These are phyloP conservation scores for Discostella stelligeroides DNA, from an alignment of 108 stramenopile species.

Conservation along the genomic window DNA sequence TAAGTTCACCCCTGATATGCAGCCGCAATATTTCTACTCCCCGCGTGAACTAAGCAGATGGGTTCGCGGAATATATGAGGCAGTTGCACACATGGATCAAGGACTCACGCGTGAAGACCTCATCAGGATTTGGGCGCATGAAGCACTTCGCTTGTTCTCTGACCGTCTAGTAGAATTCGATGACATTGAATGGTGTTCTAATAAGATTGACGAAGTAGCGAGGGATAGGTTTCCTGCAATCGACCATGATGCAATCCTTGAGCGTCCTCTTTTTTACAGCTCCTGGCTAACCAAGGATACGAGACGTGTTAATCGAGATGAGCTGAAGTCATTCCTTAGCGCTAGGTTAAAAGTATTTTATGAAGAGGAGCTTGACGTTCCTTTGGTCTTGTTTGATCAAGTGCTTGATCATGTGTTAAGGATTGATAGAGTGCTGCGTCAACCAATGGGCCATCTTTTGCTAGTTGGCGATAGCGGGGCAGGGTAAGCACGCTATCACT, in stretches of 20 bases:
- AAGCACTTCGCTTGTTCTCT: conserved; percentile 94
- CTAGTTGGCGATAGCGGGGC: conserved; percentile 97
- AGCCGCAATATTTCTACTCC: conserved; percentile 98
- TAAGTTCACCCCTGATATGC: conserved; percentile 83
- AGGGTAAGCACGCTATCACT: conserved; percentile 71
- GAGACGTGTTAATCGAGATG: conserved; percentile 73
- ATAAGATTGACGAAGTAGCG: conserved; percentile 80
- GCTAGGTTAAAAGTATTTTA: conserved; percentile 95
- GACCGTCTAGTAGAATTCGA: conserved; percentile 92
- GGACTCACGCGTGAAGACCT: conserved; percentile 87
- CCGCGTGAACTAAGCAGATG: conserved; percentile 98
- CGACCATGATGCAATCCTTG: conserved; percentile 78
- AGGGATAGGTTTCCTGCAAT: conserved; percentile 79
- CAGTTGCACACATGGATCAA: conserved; percentile 80
- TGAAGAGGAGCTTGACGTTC: conserved; percentile 98
- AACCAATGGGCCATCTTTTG: conserved; percentile 89
- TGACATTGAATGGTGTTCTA: conserved; percentile 91
- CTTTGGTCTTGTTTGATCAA: conserved; percentile 97
- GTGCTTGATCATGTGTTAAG: conserved; percentile 91
- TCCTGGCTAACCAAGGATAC: conserved; percentile 95
- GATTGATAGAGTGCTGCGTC: conserved; percentile 89
- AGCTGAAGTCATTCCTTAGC: conserved; percentile 84
- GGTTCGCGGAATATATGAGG: conserved; percentile 97
- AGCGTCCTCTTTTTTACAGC: conserved; percentile 90
- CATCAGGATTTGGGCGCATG: conserved; percentile 97